Evolutionary conservation across 2,329 filamentous ascomycete genomes (phyloP), one percentile per base, ranked within the genome.

Genomic region (Whalleya microplaca): DNA sequence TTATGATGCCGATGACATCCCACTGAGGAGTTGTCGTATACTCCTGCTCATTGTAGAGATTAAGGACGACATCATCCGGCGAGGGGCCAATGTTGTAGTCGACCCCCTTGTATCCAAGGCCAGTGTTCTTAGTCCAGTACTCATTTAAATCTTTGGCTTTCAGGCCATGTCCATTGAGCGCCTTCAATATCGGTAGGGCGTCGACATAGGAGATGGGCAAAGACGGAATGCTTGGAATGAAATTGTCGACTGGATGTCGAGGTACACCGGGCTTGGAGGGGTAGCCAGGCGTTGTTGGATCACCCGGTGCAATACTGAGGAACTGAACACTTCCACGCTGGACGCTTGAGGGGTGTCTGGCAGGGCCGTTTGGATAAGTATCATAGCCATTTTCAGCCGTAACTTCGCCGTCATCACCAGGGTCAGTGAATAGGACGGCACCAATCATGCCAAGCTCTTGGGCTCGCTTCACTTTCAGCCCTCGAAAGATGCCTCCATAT

Each of bases 221-320:
- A 0, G 94, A 98, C 0, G 95, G 94, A 51, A 98, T 98, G 2
- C 84, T 86, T 0, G 95, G 91, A 29, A 89, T 95, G 6, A 84
- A 82, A 23, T 83, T 79, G 19, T 91, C 80, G 0, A 88, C 85
- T 7, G 91, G 85, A 55, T 86, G 80, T 21, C 94, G 88, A 37
- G 91, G 90, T 21, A 81, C 90, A n/a, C 89, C 94, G 4, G 93
- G 94, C 72, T 94, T 94, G 0, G 92, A 96, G 7, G 94, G 90
- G 69, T 96, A 97, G 10, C 95, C 95, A 18, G 92, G 92, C 0
- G 95, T 98, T 0, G 95, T 96, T 47, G 94, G 94, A 69, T 98
- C 84, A 61, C 89, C 88, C 58, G 80, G 84, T 51, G 76, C 80
- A 63, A 81, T 79, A 78, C 88, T 92, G 58, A 96, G 74, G 67